These are phyloP conservation scores for Erythrobasidium hasegawianum DNA, from an alignment of 1,284 basidiomycete genomes.

Conservation along the genomic window DNA sequence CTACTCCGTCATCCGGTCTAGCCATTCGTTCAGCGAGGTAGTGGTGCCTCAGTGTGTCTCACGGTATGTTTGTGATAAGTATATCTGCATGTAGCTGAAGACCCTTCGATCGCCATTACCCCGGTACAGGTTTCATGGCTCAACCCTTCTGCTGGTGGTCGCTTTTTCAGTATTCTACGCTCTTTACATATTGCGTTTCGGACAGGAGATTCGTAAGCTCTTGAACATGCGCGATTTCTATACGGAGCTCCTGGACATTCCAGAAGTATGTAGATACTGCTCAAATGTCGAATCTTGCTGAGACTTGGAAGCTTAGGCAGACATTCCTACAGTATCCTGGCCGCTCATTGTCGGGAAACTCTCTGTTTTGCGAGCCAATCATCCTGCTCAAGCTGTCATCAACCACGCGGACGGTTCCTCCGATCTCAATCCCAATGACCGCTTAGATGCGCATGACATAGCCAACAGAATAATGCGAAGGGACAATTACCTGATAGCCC, in stretches of 20 bases:
- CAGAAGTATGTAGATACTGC: conserved; percentile 58
- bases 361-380: conserved; percentile 42
- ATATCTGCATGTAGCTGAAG: too few species aligned
- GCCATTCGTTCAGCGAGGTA: conserved; percentile 66
- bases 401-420: conserved; percentile 54
- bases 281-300: background rate
- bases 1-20: conserved; percentile 63
- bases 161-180: conserved; percentile 76
- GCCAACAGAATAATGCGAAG: conserved; percentile 95
- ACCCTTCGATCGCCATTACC: background rate
- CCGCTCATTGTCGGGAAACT: conserved; percentile 87
- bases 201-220: conserved; percentile 62
- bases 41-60: conserved; percentile 75
- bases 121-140: conserved; percentile 65
- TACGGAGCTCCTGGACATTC: conserved; percentile 57
- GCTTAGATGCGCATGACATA: conserved; percentile 92
- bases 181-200: conserved; percentile 55
- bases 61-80: too few species aligned
- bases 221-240: conserved; percentile 89
- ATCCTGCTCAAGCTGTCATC: conserved; percentile 54
- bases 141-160: conserved; percentile 71
- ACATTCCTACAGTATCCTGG: conserved; percentile 97
- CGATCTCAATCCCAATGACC: conserved; percentile 50
- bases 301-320: conserved; percentile 61
- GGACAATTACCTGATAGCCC: conserved; percentile 94